Percentiles rank a stretch among this genome's conserved stretches.
phyloP scores from a whole-genome alignment of 2,329 filamentous ascomycete genomes.

The Massarina eburnea region DNA sequence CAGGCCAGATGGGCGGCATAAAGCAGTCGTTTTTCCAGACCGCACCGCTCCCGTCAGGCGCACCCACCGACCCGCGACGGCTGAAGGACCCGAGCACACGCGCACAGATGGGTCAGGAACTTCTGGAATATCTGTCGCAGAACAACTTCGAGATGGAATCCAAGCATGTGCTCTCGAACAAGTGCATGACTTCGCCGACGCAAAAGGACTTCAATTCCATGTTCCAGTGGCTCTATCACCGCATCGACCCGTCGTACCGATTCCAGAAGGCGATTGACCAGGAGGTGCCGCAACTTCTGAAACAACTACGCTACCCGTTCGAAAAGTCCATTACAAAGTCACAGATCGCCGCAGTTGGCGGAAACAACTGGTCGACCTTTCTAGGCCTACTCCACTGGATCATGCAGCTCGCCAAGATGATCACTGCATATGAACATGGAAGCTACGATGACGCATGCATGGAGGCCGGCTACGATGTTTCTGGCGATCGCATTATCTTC shows the following conservation, averaged over 20 bases:
- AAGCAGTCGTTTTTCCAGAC: constrained; percentile 96
- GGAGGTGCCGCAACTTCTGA: constrained; percentile 88
- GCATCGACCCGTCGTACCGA: constrained; percentile 89
- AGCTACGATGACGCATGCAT: constrained; percentile 88
- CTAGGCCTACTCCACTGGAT: constrained; percentile 96
- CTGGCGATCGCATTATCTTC: constrained; percentile 90
- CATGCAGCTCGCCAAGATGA: constrained; percentile 95
- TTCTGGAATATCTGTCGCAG: constrained; percentile 87
- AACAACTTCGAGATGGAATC: constrained; percentile 98
- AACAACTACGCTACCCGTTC: constrained; percentile 92
- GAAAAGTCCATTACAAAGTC: constrained; percentile 96
- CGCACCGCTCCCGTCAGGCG: constrained; percentile 76
- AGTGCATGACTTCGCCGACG: constrained; percentile 89
- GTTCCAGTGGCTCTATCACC: constrained; percentile 97
- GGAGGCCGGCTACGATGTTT: constrained; percentile 84
- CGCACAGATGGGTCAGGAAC: constrained; percentile 79
- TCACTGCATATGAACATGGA: constrained; percentile 77
- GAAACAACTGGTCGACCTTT: constrained; percentile 96
- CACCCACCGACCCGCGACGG: constrained; percentile 83
- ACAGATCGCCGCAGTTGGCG: constrained; percentile 90
- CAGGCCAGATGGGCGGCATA: constrained; percentile 63
- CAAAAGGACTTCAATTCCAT: constrained; percentile 98
- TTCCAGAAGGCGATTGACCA: constrained; percentile 95
- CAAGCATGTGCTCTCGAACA: constrained; percentile 89
- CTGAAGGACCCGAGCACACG: constrained; percentile 81